Evolutionary conservation across 768 basidiomycete species (phyloP), one percentile per base, ranked within the genome.

Genomic region (Suillus clintonianus): DNA sequence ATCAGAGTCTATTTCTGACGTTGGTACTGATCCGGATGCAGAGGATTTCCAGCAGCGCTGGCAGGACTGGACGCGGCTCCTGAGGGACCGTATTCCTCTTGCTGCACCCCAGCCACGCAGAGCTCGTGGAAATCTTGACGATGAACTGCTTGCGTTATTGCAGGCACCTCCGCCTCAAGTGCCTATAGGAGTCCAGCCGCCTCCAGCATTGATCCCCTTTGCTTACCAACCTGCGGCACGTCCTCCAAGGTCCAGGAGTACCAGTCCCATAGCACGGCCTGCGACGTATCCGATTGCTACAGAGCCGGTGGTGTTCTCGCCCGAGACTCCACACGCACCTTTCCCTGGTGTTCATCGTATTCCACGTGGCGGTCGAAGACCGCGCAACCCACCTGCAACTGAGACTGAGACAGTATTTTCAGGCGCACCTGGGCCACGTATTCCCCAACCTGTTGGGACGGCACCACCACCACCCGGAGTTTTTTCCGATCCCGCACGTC

Each of bases 61-160:
- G 51, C 51, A 53, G 68, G 68, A 68, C 47, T 64, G 68, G 19
- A 62, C 76, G 30, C 61, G 69, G 63, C 69, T 70, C 57, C 70
- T 71, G 19, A 68, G 70, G 2, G 78, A 75, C 3, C 69, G 67
- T 3, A 64, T 71, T 27, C 74, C 83, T 0, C 75, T 85, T n/a
- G 83, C 84, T 6, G 73, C 79, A 10, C 81, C 86, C 6, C 72
- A 80, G 5, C 81, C 80, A 7, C 67, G 72, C 11, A 74, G 70
- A n/a, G 64, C 80, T 34, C 84, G 83, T 9, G 83, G 79, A 5
- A 84, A 88, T 0, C 76, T 91, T 42, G 84, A 85, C 10, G 82
- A 89, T 57, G 83, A 86, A 60, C 72, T 91, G 5, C 83, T 86
- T 62, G 86, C 88, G 9, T 80, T 91, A 39, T 68, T 91, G 32